phyloP scores from a whole-genome alignment of 202 grass and related monocot genomes.

The Dendrocalamus latiflorus region DNA sequence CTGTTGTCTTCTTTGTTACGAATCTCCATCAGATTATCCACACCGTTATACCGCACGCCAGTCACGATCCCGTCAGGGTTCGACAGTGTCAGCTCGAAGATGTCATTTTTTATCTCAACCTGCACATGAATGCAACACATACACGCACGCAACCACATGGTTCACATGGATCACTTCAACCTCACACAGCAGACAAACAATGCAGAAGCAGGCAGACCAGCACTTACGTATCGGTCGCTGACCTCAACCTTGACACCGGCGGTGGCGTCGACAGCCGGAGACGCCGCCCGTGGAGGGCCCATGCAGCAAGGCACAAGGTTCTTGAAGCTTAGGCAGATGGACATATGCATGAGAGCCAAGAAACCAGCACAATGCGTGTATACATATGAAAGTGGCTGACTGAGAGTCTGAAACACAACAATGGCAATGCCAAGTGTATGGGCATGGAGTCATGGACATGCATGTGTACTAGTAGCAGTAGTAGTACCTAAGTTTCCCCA shows the following conservation, averaged over 20 bases:
- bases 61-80: constrained; percentile 70
- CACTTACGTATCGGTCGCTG: constrained; percentile 53
- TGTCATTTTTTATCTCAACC: constrained; percentile 73
- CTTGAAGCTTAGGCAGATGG: constrained; percentile 25
- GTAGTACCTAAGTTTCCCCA: constrained; percentile 44
- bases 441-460: no score
- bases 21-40: constrained; percentile 81
- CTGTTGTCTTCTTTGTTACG: constrained; percentile 85
- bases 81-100: constrained; percentile 68
- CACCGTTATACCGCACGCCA: constrained; percentile 60
- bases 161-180: not conserved
- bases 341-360: not conserved
- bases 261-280: constrained; percentile 24
- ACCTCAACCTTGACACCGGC: constrained; percentile 50
- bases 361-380: not conserved
- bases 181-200: constrained; percentile 9
- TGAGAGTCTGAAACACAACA: not conserved
- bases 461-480: not conserved
- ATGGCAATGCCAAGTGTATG: not conserved
- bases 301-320: constrained; percentile 45
- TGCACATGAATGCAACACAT: constrained; percentile 15
- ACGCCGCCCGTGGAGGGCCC: not conserved
- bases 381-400: not conserved
- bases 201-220: not conserved
- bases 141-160: no score